Base-by-base conservation (phyloP, 2,329 filamentous ascomycete species). In the Talaromyces sp. region DNA sequence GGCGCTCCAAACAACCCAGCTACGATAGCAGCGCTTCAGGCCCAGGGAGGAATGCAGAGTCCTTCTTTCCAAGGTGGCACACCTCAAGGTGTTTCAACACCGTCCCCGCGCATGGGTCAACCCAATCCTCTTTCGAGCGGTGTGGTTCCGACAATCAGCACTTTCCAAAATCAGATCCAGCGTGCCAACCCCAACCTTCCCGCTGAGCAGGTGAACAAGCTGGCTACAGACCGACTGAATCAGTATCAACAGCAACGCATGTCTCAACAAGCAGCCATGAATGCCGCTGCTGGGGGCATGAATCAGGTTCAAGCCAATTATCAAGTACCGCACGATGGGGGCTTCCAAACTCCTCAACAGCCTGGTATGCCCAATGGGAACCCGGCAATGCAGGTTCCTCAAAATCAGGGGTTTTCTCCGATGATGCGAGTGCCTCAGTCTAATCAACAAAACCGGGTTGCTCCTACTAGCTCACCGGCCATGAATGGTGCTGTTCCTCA, bases 71-170 rank as follows among this genome's bases (percentile, higher is more conserved):
- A 74, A 30, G 68, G 67, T 32, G 56, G 63, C 36, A 68, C 68
- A 22, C 64, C 70, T 14, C 73, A 74, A 57, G 73, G 73, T 11
- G 70, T 74, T 14, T 73, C 75, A 11, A 72, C 72, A 16, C 70
- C 74, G 22, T 79, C 77, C n/a, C 77, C 77, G 49, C 76, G 75
- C 14, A 73, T 78, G 67, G 70, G 68, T 16, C 76, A 78, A 47
- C 75, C 78, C 3, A 80, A 80, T 57, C 71, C 77, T 49, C 72
- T 83, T 39, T 81, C 77, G 19, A 80, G 75, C 44, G 79, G 80
- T 19, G 78, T 81, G 59, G 76, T 83, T 40, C 81, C 82, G 13
- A 78, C 78, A 8, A 80, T 85, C 52, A 80, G 78, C 50, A 78
- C 75, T 52, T 77, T 83, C 49, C 75, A 78, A 53, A 80, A 77